Evolutionary conservation across 495 filamentous ascomycete species (phyloP).

Genomic region (Penicillium silybi): DNA sequence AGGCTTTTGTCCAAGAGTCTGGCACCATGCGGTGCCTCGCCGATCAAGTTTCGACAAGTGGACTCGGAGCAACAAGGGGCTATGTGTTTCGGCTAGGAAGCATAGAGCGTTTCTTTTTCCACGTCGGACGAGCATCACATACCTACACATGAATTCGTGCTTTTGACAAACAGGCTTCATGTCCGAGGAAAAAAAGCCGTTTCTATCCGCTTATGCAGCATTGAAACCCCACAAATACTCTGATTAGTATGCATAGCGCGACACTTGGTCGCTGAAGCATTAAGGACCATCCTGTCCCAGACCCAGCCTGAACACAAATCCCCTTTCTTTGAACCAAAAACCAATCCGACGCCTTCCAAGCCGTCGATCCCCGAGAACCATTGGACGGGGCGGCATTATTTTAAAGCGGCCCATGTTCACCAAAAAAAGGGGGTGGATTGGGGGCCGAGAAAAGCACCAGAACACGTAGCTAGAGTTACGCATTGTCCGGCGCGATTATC

Average conservation of each 20-base stretch:
- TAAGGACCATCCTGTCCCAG: slow-evolving; percentile 10
- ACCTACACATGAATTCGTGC: not conserved
- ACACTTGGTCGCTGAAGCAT: not conserved
- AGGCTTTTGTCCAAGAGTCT: slow-evolving; percentile 11
- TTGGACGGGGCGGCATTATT: slow-evolving; percentile 1
- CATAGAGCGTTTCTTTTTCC: not conserved
- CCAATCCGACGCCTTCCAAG: not conserved
- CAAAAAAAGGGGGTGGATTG: slow-evolving; percentile 5
- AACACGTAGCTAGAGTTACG: not conserved
- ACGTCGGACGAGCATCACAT: not conserved
- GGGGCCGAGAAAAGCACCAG: slow-evolving; percentile 4
- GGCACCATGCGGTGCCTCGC: slow-evolving; percentile 8
- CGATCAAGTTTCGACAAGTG: slow-evolving; percentile 13
- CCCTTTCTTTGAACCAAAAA: slow-evolving; percentile 3
- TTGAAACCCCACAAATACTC: not conserved
- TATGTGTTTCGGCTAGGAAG: not conserved
- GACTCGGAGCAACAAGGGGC: not conserved
- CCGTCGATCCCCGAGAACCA: slow-evolving; percentile 2
- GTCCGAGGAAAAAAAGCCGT: not conserved
- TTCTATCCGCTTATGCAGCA: not conserved
- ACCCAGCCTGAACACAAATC: slow-evolving; percentile 1
- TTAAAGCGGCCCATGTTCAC: slow-evolving; percentile 1
- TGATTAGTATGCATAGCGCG: not conserved
- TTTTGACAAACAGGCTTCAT: not conserved
- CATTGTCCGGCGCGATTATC: slow-evolving; percentile 1